These are phyloP conservation scores for Cyberlindnera nakhonratchasimensis DNA, from an alignment of 805 yeast genomes.

Conservation along the genomic window DNA sequence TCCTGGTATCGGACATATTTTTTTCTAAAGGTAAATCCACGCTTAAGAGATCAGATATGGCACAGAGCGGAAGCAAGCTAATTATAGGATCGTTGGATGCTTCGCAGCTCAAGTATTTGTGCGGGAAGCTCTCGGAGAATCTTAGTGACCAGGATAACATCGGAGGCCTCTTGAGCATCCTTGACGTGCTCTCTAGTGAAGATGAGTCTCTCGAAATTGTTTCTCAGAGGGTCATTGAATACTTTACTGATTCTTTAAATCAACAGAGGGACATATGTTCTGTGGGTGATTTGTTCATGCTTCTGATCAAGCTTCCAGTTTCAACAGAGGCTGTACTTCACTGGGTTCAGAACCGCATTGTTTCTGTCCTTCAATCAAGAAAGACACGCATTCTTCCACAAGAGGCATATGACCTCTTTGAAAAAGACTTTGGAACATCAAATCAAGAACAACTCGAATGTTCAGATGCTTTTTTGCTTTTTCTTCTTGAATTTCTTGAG, in stretches of 20 bases:
- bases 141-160: constrained; percentile 8
- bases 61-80: neutral
- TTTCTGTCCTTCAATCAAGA: constrained; percentile 2
- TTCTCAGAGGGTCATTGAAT: neutral
- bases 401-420: constrained; percentile 3
- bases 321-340: constrained; percentile 6
- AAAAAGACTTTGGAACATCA: neutral
- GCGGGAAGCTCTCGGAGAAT: constrained; percentile 4
- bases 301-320: constrained; percentile 12
- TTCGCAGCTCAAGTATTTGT: neutral
- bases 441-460: no score
- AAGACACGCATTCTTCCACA: constrained; percentile 6
- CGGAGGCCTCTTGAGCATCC: constrained; percentile 10
- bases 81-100: constrained; percentile 1
- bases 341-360: constrained; percentile 9
- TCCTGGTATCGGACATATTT: neutral
- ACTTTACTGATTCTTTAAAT: no score
- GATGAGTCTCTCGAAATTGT: neutral
- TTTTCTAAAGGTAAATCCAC: neutral
- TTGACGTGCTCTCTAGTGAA: constrained; percentile 7
- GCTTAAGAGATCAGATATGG: neutral
- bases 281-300: neutral
- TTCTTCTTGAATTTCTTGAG: constrained; percentile 16
- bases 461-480: neutral
- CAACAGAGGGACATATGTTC: neutral